These are phyloP conservation scores for Ascochyta koolunga DNA, from an alignment of 2,329 filamentous ascomycete species.

Conservation along the genomic window DNA sequence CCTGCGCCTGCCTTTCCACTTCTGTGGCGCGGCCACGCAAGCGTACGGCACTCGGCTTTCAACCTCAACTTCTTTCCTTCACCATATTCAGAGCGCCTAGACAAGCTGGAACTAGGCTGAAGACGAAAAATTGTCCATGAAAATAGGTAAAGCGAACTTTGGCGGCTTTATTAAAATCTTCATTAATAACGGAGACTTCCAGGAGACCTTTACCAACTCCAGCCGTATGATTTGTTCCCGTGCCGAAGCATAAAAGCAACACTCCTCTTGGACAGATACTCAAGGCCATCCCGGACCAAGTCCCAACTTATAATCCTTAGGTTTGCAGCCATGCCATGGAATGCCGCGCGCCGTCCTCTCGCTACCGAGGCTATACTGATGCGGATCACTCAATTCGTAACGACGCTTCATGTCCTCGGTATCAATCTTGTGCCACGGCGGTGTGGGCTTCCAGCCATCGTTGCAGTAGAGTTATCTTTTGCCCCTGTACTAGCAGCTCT, in stretches of 20 bases:
- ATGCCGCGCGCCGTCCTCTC: neutral
- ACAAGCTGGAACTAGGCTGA: too few species aligned
- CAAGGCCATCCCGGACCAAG: neutral
- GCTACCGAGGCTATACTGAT: neutral
- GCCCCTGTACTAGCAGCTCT: neutral
- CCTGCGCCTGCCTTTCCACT: constrained; percentile 15
- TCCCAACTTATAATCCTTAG: neutral
- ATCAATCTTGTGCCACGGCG: neutral
- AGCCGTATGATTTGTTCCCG: too few species aligned
- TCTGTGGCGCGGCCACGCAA: constrained; percentile 21
- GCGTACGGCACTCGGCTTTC: constrained; percentile 3
- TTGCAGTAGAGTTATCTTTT: neutral
- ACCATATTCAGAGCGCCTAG: neutral
- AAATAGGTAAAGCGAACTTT: too few species aligned
- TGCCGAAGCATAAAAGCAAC: too few species aligned
- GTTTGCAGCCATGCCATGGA: neutral
- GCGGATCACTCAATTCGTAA: neutral
- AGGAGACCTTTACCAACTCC: too few species aligned
- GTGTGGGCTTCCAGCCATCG: neutral
- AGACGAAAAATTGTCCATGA: too few species aligned
- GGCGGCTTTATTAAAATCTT: too few species aligned
- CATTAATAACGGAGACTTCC: too few species aligned
- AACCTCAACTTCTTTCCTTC: neutral
- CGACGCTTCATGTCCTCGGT: neutral
- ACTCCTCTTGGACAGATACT: neutral